Base-by-base conservation (phyloP, 495 filamentous ascomycete genomes). In the Neurospora sp. region DNA sequence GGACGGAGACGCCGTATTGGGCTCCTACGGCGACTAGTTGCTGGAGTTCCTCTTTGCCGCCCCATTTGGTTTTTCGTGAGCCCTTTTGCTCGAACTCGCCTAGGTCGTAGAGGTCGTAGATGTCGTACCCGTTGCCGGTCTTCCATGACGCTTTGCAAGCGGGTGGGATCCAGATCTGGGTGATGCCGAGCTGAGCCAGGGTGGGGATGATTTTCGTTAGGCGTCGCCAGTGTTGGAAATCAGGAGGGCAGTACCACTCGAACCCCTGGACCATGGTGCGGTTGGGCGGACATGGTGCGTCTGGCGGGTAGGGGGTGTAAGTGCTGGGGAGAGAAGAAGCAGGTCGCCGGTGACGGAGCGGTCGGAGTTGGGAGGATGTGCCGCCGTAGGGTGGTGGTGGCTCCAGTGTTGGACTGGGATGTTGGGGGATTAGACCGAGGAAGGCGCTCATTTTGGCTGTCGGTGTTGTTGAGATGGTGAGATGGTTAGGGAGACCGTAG, bases 21-120 rank as follows among this genome's bases (percentile, higher is more conserved):
- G 84, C 82, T 0, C 88, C 89, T 37, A 79, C 74, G 45, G 79
- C 76, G 6, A 80, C 79, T 69, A 94, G 74, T 4, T 81, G 76
- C 42, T 87, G 73, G 22, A 94, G 79, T 45, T 93, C 89, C 27
- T 86, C 84, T 72, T 87, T 90, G 4, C 80, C 83, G 14, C 92
- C 91, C 90, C 91, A 94, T 82, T 92, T 92, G 4, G 91, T 93
- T 4, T 81, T 79, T 17, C 81, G 77, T 0, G 80, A 77, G 22
- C 89, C 90, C 75, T 93, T 93, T 74, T 93, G 91, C 69, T 92
- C 86, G 75, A 93, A 94, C 76, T 94, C 92, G n/a, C 92, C 92
- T n/a, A 93, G 79, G 73, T 94, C 92, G 75, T 90, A 94, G 5
- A 94, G 76, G 76, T 94, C 91, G 73, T 94, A 93, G 74, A 92